A percentile compares a stretch with the other conserved stretches of the same genome.
These are phyloP conservation scores for Lycium barbarum DNA, from an alignment of 257 asterid genomes.

Conservation along the genomic window DNA sequence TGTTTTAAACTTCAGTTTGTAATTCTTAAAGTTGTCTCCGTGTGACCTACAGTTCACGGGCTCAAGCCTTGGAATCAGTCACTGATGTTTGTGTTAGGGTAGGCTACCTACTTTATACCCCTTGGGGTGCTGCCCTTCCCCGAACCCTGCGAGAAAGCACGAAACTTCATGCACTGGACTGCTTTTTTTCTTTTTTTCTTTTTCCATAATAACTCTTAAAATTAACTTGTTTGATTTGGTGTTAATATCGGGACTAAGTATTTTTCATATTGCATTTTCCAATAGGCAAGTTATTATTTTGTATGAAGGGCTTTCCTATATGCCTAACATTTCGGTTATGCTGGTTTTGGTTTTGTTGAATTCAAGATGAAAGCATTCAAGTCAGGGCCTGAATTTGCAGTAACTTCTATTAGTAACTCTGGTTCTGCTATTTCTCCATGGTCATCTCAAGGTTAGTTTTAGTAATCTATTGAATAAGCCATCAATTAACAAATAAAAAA, in stretches of 20 bases:
- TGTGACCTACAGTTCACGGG: background rate
- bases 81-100: background rate
- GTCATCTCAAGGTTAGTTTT: constrained; percentile 38
- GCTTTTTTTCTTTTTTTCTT: background rate
- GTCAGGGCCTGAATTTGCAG: constrained; percentile 33
- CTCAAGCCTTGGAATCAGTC: background rate
- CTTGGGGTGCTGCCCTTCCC: background rate
- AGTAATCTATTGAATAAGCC: background rate
- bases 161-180: background rate
- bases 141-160: accelerated
- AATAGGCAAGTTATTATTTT: background rate
- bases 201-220: too few relatives aligned
- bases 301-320: background rate
- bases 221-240: background rate
- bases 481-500: background rate
- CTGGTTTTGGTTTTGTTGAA: background rate
- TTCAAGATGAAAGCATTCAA: constrained; percentile 54
- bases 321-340: background rate
- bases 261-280: background rate
- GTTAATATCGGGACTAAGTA: background rate
- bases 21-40: background rate
- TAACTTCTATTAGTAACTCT: constrained; percentile 17
- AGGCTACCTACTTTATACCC: accelerated
- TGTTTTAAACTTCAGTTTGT: background rate
- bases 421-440: constrained; percentile 28